These are phyloP conservation scores for Zymoseptoria brevis DNA, from an alignment of 2,329 filamentous ascomycete genomes.

Conservation along the genomic window DNA sequence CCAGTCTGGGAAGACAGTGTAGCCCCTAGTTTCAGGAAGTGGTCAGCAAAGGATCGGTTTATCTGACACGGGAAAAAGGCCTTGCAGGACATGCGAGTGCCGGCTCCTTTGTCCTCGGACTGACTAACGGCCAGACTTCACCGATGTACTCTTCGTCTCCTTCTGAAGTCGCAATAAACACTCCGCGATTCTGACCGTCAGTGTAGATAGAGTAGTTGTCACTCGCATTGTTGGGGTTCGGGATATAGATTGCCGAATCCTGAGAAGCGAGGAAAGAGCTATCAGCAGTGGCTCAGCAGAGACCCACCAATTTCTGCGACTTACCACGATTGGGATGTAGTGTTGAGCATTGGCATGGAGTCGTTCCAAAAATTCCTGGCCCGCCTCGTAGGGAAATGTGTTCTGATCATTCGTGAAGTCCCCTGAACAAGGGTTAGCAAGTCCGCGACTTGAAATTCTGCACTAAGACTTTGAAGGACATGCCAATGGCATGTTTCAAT, in stretches of 20 bases:
- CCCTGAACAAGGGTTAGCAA: neutral
- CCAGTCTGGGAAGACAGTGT: slow-evolving; percentile 56
- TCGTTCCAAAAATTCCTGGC: slow-evolving; percentile 44
- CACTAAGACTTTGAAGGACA: neutral
- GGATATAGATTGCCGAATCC: slow-evolving; percentile 67
- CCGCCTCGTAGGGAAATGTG: slow-evolving; percentile 44
- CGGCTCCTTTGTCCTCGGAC: too few relatives aligned
- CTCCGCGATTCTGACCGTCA: too few relatives aligned
- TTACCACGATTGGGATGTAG: slow-evolving; percentile 54
- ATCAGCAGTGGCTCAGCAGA: too few relatives aligned
- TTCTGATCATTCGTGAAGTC: slow-evolving; percentile 51
- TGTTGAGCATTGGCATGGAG: slow-evolving; percentile 49
- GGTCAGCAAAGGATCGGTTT: too few relatives aligned
- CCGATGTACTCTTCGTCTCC: too few relatives aligned
- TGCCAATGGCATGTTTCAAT: neutral
- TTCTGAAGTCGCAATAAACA: too few relatives aligned
- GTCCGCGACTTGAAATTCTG: neutral
- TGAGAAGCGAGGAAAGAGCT: too few relatives aligned
- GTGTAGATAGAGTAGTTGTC: slow-evolving; percentile 49
- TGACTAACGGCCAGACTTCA: too few relatives aligned
- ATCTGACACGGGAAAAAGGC: too few relatives aligned
- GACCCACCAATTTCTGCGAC: too few relatives aligned
- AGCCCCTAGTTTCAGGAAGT: too few relatives aligned
- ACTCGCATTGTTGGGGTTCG: slow-evolving; percentile 59
- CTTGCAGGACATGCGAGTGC: too few relatives aligned